These are phyloP conservation scores for Aspergillus bertholletiae DNA, from an alignment of 495 filamentous ascomycete genomes.

Conservation along the genomic window DNA sequence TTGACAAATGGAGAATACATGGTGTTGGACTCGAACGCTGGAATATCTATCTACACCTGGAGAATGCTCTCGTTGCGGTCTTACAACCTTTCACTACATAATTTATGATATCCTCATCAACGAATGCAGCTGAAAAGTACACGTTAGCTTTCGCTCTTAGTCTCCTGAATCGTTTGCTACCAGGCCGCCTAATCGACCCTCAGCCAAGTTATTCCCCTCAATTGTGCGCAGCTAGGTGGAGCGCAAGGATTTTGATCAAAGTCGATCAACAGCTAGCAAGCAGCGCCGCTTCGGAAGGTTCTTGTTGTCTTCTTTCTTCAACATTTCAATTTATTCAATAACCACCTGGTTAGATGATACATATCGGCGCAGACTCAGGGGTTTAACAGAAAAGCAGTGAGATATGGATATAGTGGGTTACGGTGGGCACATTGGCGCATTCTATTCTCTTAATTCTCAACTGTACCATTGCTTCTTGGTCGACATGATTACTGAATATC, in stretches of 20 bases:
- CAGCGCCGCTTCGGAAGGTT: neutral
- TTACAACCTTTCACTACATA: slow-evolving; percentile 6
- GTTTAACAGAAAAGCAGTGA: slow-evolving; percentile 23
- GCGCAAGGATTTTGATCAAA: neutral
- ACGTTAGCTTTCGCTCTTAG: neutral
- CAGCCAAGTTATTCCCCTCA: neutral
- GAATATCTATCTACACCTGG: neutral
- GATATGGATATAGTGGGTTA: slow-evolving; percentile 29
- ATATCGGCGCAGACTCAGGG: slow-evolving; percentile 30
- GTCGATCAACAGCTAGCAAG: neutral
- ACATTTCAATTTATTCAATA: slow-evolving; percentile 23
- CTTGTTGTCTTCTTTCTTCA: slow-evolving; percentile 1
- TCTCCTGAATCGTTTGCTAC: neutral
- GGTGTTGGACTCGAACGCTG: neutral
- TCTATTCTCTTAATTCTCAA: slow-evolving; percentile 8
- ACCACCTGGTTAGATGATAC: slow-evolving; percentile 34
- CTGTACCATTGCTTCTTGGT: slow-evolving; percentile 11
- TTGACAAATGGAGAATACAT: neutral
- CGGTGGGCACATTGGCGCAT: slow-evolving; percentile 22
- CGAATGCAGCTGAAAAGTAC: neutral
- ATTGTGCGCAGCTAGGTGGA: neutral
- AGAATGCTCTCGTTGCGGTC: slow-evolving; percentile 4
- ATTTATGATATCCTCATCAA: slow-evolving; percentile 4
- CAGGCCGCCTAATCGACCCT: neutral
- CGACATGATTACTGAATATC: slow-evolving; percentile 4